phyloP scores from a whole-genome alignment of 2,329 filamentous ascomycete species.

The Madurella mycetomatis region DNA sequence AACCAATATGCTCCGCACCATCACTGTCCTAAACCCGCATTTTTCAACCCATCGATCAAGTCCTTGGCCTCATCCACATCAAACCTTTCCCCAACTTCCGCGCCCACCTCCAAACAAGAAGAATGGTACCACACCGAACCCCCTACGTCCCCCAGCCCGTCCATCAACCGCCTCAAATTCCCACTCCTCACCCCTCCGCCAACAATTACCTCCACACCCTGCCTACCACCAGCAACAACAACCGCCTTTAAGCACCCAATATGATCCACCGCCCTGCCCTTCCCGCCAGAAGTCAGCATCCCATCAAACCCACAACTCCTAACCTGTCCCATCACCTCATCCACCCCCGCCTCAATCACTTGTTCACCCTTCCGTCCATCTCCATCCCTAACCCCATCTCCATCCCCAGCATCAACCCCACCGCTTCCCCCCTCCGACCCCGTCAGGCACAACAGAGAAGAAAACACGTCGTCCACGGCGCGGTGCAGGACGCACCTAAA shows the following conservation, averaged over 20 bases:
- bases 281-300: slow-evolving; percentile 51
- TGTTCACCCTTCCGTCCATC: not conserved
- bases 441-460: not conserved
- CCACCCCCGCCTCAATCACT: not conserved
- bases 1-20: not conserved
- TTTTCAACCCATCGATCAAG: slow-evolving; percentile 3
- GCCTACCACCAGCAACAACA: slow-evolving; percentile 26
- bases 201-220: slow-evolving; percentile 42
- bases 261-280: slow-evolving; percentile 39
- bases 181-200: slow-evolving; percentile 47
- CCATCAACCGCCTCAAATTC: slow-evolving; percentile 34
- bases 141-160: slow-evolving; percentile 13
- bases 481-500: slow-evolving; percentile 51
- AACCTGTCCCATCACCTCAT: slow-evolving; percentile 34
- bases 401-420: slow-evolving; percentile 3
- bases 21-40: not conserved
- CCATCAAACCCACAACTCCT: slow-evolving; percentile 44
- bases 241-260: slow-evolving; percentile 35
- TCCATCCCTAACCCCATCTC: slow-evolving; percentile 7
- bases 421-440: no score
- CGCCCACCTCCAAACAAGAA: slow-evolving; percentile 34
- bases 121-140: slow-evolving; percentile 44
- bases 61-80: slow-evolving; percentile 17
- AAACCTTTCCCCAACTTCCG: slow-evolving; percentile 6
- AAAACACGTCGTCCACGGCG: slow-evolving; percentile 49